Percentiles rank a stretch among this genome's conserved stretches.
phyloP scores from a whole-genome alignment of 1,139 yeast species.

The Lodderomyces elongisporus region DNA sequence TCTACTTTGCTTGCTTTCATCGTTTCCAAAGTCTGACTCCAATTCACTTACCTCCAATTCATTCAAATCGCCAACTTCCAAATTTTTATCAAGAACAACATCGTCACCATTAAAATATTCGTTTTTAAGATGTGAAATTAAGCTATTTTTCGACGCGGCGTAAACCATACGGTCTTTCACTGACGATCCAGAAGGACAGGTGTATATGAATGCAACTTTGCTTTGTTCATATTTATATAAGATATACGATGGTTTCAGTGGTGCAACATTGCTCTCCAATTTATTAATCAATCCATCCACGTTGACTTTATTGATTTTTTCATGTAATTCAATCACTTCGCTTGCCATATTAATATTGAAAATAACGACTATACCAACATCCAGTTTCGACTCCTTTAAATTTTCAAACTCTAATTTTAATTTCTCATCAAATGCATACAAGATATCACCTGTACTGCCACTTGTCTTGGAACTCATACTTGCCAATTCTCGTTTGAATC shows the following conservation, averaged over 20 bases:
- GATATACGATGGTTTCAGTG: slow-evolving; percentile 49
- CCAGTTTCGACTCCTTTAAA: slow-evolving; percentile 10
- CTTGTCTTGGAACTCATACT: slow-evolving; percentile 22
- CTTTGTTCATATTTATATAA: slow-evolving; percentile 38
- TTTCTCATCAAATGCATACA: slow-evolving; percentile 25
- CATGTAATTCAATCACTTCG: slow-evolving; percentile 24
- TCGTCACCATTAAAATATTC: slow-evolving; percentile 19
- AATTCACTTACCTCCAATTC: slow-evolving; percentile 50
- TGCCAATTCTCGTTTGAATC: slow-evolving; percentile 29
- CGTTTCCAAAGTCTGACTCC: slow-evolving; percentile 11
- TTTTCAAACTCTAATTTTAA: slow-evolving; percentile 22
- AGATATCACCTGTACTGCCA: slow-evolving; percentile 17
- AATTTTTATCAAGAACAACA: slow-evolving; percentile 27
- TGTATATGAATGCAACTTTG: slow-evolving; percentile 58
- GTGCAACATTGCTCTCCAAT: slow-evolving; percentile 14
- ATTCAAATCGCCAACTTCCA: slow-evolving; percentile 66
- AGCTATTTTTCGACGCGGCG: slow-evolving; percentile 75
- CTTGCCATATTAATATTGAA: slow-evolving; percentile 28
- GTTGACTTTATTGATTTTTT: slow-evolving; percentile 13
- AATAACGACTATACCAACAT: slow-evolving; percentile 19
- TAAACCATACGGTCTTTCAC: slow-evolving; percentile 91
- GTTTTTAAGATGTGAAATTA: slow-evolving; percentile 46
- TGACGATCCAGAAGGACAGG: slow-evolving; percentile 87
- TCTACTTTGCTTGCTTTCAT: slow-evolving; percentile 12
- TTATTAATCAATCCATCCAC: slow-evolving; percentile 19